phyloP scores from a whole-genome alignment of 2,329 filamentous ascomycete species.

The Penicillium sp. region DNA sequence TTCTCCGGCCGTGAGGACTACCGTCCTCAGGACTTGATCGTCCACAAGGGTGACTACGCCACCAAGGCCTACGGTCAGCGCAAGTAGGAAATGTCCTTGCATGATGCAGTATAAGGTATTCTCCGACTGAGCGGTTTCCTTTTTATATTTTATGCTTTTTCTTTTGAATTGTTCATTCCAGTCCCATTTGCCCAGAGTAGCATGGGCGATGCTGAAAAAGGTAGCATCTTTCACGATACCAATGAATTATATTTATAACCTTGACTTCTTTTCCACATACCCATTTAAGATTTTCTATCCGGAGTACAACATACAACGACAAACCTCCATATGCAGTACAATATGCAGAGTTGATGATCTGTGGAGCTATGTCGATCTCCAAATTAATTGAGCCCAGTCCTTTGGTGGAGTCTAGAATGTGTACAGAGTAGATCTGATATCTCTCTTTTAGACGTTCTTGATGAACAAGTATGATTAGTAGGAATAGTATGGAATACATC shows the following conservation, averaged over 20 bases:
- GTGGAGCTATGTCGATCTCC: conserved; percentile 3
- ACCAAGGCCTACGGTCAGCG: conserved; percentile 90
- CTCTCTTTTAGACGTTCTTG: not conserved
- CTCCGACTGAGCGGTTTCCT: not conserved
- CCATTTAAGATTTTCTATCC: not conserved
- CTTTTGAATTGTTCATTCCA: conserved; percentile 22
- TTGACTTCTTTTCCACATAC: not conserved
- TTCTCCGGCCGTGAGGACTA: conserved; percentile 86
- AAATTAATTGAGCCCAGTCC: not conserved
- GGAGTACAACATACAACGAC: too few species aligned
- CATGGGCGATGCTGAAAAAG: conserved; percentile 14
- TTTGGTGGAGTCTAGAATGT: not conserved
- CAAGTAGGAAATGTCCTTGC: conserved; percentile 25
- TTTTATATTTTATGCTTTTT: conserved; percentile 2
- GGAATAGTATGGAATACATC: not conserved
- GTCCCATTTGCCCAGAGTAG: not conserved
- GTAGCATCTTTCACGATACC: conserved; percentile 24
- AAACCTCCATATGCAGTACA: too few species aligned
- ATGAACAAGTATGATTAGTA: not conserved
- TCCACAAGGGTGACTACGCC: conserved; percentile 84
- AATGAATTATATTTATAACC: conserved; percentile 21
- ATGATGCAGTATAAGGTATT: not conserved
- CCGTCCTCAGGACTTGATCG: conserved; percentile 84
- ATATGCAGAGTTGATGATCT: not conserved
- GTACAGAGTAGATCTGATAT: not conserved